Percentiles rank a stretch among this genome's conserved stretches.
Evolutionary conservation across 805 yeast species (phyloP).

Genomic region (Starmerella asiatica): DNA sequence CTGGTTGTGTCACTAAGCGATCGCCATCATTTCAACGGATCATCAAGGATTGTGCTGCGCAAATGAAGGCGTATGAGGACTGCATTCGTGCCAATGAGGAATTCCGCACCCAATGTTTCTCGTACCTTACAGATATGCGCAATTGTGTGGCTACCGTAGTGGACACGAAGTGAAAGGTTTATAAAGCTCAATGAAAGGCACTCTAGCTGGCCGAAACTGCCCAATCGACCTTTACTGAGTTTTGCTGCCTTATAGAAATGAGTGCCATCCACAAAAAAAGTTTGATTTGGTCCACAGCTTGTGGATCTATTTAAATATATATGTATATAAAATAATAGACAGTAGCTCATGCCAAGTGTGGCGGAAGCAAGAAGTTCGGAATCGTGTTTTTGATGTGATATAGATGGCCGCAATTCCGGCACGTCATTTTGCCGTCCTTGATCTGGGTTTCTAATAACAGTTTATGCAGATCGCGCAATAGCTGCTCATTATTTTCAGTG

Average conservation of each 20-base stretch:
- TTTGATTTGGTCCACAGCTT: background rate
- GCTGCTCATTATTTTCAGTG: slow-evolving; percentile 30
- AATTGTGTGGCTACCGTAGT: slow-evolving; percentile 39
- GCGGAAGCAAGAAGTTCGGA: slow-evolving; percentile 88
- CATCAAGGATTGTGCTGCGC: slow-evolving; percentile 44
- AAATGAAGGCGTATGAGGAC: slow-evolving; percentile 48
- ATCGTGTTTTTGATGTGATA: slow-evolving; percentile 86
- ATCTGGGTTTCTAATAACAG: slow-evolving; percentile 77
- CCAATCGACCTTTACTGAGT: too few species aligned
- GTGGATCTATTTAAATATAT: too few species aligned
- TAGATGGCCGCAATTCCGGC: slow-evolving; percentile 72
- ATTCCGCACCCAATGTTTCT: slow-evolving; percentile 40
- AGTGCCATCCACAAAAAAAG: too few species aligned
- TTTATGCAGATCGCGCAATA: slow-evolving; percentile 63
- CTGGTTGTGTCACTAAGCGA: slow-evolving; percentile 46
- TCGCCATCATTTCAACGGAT: slow-evolving; percentile 66
- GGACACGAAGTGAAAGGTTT: too few species aligned
- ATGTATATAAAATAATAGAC: too few species aligned
- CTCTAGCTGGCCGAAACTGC: too few species aligned
- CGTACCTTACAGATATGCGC: slow-evolving; percentile 42
- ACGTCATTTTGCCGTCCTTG: slow-evolving; percentile 75
- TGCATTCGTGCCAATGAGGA: slow-evolving; percentile 41
- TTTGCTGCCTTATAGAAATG: background rate
- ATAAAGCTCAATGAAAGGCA: too few species aligned
- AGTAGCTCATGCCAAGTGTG: slow-evolving; percentile 70